Evolutionary conservation across 306 rosid species (phyloP).

Genomic region (Dryas drummondii): DNA sequence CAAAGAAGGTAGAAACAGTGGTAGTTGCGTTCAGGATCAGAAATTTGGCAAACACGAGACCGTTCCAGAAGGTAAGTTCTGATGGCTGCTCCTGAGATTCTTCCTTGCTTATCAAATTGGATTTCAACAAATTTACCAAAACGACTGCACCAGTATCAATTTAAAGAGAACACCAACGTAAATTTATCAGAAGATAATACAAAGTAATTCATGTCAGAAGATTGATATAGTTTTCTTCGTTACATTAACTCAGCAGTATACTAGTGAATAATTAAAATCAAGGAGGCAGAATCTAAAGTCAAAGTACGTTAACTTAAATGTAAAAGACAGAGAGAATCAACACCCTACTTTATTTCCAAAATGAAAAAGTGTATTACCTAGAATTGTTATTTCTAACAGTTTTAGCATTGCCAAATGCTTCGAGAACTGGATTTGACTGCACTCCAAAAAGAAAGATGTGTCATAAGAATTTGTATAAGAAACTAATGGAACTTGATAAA

Average conservation of each 20-base stretch:
- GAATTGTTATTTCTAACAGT: slow-evolving; percentile 97
- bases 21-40: slow-evolving; percentile 97
- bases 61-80: slow-evolving; percentile 97
- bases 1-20: slow-evolving; percentile 98
- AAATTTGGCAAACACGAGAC: slow-evolving; percentile 97
- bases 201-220: slow-evolving; percentile 8
- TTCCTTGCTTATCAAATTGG: slow-evolving; percentile 93
- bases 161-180: slow-evolving; percentile 22
- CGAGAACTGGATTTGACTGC: slow-evolving; percentile 99
- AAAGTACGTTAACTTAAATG: slow-evolving; percentile 10
- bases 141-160: slow-evolving; percentile 60
- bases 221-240: background rate
- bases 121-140: slow-evolving; percentile 99
- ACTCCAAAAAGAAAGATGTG: slow-evolving; percentile 30
- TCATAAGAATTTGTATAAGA: background rate
- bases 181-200: slow-evolving; percentile 16
- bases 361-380: slow-evolving; percentile 56
- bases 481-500: background rate
- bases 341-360: slow-evolving; percentile 22
- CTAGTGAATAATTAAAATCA: background rate
- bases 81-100: slow-evolving; percentile 98
- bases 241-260: background rate
- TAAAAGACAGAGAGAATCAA: slow-evolving; percentile 22
- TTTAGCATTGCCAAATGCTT: slow-evolving; percentile 99
- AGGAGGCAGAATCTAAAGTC: slow-evolving; percentile 19